Percentiles rank a stretch among this genome's conserved stretches.
These are phyloP conservation scores for Podospora appendiculata DNA, from an alignment of 495 filamentous ascomycete species.

Conservation along the genomic window DNA sequence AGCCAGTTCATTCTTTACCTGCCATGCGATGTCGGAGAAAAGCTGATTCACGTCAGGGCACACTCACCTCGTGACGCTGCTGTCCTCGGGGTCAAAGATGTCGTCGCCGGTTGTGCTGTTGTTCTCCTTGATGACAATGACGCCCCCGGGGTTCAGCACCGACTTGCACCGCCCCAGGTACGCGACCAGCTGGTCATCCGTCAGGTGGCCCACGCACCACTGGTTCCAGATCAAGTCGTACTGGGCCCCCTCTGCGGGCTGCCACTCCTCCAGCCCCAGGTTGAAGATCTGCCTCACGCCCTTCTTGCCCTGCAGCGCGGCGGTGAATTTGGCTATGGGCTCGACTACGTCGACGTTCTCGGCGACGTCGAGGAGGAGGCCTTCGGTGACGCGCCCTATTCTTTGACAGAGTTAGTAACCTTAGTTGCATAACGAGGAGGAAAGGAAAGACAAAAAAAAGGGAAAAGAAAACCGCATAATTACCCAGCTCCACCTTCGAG, in stretches of 20 bases:
- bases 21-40: background rate
- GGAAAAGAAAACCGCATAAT: slow-evolving; percentile 4
- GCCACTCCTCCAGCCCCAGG: background rate
- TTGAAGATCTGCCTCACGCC: slow-evolving; percentile 59
- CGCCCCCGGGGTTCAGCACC: slow-evolving; percentile 39
- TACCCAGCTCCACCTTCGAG: slow-evolving; percentile 52
- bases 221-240: slow-evolving; percentile 69
- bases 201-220: slow-evolving; percentile 90
- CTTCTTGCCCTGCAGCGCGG: slow-evolving; percentile 28
- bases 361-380: slow-evolving; percentile 19
- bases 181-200: slow-evolving; percentile 63
- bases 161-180: slow-evolving; percentile 57
- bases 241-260: slow-evolving; percentile 5
- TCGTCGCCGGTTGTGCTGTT: slow-evolving; percentile 56
- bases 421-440: background rate
- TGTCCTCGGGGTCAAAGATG: slow-evolving; percentile 71
- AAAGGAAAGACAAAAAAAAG: background rate
- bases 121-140: slow-evolving; percentile 86
- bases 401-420: slow-evolving; percentile 14
- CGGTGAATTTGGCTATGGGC: slow-evolving; percentile 51
- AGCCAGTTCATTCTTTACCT: background rate
- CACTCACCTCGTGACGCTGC: slow-evolving; percentile 60
- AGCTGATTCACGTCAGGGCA: background rate
- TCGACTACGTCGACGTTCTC: slow-evolving; percentile 41
- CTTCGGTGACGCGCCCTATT: slow-evolving; percentile 49